Evolutionary conservation across 2,329 filamentous ascomycete species (phyloP).

Genomic region (Fusarium decemcellulare): DNA sequence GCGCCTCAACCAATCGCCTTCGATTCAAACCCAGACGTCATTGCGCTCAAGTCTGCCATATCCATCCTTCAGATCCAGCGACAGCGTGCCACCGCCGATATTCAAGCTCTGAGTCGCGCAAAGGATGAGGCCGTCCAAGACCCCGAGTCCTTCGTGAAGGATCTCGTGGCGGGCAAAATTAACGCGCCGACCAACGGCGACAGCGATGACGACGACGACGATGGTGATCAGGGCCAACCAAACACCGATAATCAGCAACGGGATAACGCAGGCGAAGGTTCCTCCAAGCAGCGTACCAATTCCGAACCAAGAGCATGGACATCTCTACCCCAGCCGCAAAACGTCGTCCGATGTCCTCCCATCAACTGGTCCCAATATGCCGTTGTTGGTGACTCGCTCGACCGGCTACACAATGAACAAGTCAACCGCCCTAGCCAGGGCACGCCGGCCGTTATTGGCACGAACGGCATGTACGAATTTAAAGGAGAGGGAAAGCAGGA

Average conservation of each 20-base stretch:
- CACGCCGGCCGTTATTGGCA: slow-evolving; percentile 60
- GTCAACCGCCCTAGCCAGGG: slow-evolving; percentile 73
- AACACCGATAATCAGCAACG: slow-evolving; percentile 48
- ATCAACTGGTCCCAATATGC: slow-evolving; percentile 97
- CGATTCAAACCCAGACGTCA: slow-evolving; percentile 83
- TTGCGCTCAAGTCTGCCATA: slow-evolving; percentile 88
- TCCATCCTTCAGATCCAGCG: slow-evolving; percentile 90
- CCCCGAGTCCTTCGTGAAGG: slow-evolving; percentile 79
- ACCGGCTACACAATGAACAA: slow-evolving; percentile 89
- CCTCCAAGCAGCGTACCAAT: slow-evolving; percentile 40
- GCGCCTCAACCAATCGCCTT: slow-evolving; percentile 69
- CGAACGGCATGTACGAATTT: slow-evolving; percentile 67
- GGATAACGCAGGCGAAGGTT: slow-evolving; percentile 39
- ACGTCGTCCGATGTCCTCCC: slow-evolving; percentile 86
- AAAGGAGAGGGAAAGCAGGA: slow-evolving; percentile 61
- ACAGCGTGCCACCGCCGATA: slow-evolving; percentile 81
- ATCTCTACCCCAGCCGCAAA: slow-evolving; percentile 81
- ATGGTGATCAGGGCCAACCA: slow-evolving; percentile 45
- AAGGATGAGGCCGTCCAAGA: slow-evolving; percentile 80
- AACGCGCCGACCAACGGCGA: slow-evolving; percentile 50
- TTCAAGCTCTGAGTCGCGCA: slow-evolving; percentile 77
- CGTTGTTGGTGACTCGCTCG: slow-evolving; percentile 83
- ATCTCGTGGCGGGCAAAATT: slow-evolving; percentile 75
- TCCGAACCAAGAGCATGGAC: slow-evolving; percentile 64
- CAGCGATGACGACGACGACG: slow-evolving; percentile 49